phyloP scores from a whole-genome alignment of 768 basidiomycete species.

The Termitomyces sp. region DNA sequence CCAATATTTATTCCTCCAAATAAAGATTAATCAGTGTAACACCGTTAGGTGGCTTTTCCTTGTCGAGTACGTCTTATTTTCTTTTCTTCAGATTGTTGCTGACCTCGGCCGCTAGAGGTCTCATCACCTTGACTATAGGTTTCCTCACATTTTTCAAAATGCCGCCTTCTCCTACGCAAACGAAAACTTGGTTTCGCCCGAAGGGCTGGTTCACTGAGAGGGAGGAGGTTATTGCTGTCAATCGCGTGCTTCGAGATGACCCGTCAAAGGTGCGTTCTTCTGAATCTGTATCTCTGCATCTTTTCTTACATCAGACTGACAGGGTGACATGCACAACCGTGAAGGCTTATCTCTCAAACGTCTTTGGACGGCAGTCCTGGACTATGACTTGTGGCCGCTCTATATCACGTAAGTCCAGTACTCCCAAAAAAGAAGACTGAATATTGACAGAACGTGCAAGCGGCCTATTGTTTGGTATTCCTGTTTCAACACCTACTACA shows the following conservation, averaged over 20 bases:
- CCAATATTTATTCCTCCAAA: background rate
- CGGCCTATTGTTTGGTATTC: slow-evolving; percentile 49
- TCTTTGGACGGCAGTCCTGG: slow-evolving; percentile 49
- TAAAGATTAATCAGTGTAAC: background rate
- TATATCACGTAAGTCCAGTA: slow-evolving; percentile 42
- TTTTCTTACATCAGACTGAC: background rate
- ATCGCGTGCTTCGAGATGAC: slow-evolving; percentile 58
- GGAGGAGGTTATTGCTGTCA: slow-evolving; percentile 57
- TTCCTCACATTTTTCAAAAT: slow-evolving; percentile 50
- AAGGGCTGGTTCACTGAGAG: slow-evolving; percentile 61
- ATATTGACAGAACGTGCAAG: slow-evolving; percentile 20
- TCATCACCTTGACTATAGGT: slow-evolving; percentile 50
- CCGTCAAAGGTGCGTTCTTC: slow-evolving; percentile 40
- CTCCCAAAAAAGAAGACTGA: background rate
- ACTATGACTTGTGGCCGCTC: slow-evolving; percentile 64
- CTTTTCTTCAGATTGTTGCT: background rate
- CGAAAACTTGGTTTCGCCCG: slow-evolving; percentile 50
- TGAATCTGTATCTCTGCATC: too few species aligned
- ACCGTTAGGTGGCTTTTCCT: slow-evolving; percentile 47
- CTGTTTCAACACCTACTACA: slow-evolving; percentile 37
- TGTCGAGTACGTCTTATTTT: slow-evolving; percentile 32
- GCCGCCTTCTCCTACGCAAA: slow-evolving; percentile 58
- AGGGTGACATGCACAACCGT: slow-evolving; percentile 70
- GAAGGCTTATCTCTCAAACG: slow-evolving; percentile 46
- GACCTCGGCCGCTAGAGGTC: slow-evolving; percentile 22